Evolutionary conservation across 2,329 filamentous ascomycete genomes (phyloP), one percentile per base, ranked within the genome.

Genomic region (Exophiala sideris): DNA sequence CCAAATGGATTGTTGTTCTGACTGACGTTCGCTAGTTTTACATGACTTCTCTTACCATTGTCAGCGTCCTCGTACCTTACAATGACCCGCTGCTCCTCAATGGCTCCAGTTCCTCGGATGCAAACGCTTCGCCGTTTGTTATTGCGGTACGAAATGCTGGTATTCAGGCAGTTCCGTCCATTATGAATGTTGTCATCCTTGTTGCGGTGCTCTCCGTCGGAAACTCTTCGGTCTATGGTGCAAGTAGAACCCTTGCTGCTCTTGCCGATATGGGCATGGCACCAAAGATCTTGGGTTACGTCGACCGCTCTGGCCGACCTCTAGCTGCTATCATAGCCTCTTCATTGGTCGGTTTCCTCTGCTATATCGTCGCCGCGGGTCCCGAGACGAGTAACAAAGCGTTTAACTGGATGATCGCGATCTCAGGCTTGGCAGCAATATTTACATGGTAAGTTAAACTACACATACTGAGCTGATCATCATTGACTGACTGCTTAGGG

Each of bases 101-200:
- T 9, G 77, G 78, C 38, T 74, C 69, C 20, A 80, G 75, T 50
- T 76, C 76, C n/a, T 81, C 80, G 45, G 83, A 91, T 67, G 82
- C 86, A 40, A 83, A 84, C 21, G 87, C 90, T 1, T 95, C 90
- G 2, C 92, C 92, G 1, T 96, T 96, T 69, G 91, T 96, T 64
- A 95, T 96, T 65, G 89, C 91, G 58, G 95, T 96, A 63, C 78
- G 87, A 62, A 87, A 91, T 59, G 90, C 91, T 1, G 87, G 89
- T 7, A 95, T 96, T 64, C 74, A 82, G 39, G 85, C 87, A 2
- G 80, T 96, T 2, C 89, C 90, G 1, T 91, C 88, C 0, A 81
- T 96, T 50, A 95, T 96, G 87, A 96, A 97, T 71, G 85, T 84
- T n/a, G 90, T 96, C 57, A 96, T 96, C 68, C 84, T 96, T 67